Conservation (phyloP, 345 rosid species). For the Aquilaria sinensis region DNA sequence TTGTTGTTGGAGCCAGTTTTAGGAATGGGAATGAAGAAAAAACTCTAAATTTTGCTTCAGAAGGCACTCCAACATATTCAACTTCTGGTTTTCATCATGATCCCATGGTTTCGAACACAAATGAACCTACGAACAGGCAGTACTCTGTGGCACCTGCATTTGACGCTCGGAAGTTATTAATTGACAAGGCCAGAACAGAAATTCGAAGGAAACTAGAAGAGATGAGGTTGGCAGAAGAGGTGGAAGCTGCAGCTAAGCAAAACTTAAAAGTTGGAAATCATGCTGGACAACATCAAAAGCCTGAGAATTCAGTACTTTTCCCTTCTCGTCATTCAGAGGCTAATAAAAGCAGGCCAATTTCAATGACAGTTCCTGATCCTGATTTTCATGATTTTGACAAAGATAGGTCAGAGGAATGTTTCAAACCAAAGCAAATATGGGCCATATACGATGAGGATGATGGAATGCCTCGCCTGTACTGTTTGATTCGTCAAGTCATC, state of each 20-base stretch:
- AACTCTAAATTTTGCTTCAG: conserved; percentile 33
- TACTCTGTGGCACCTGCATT: conserved; percentile 52
- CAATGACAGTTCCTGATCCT: conserved; percentile 82
- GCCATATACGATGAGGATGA: conserved; percentile 96
- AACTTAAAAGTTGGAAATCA: conserved; percentile 23
- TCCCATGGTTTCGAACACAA: conserved; percentile 35
- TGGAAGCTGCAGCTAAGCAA: conserved; percentile 25
- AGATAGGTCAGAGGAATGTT: conserved; percentile 87
- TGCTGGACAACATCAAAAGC: conserved; percentile 22
- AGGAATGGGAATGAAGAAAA: conserved; percentile 54
- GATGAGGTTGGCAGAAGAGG: conserved; percentile 46
- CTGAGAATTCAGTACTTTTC: conserved; percentile 14
- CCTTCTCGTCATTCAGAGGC: conserved; percentile 29
- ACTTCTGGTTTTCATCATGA: conserved; percentile 31
- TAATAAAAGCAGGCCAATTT: conserved; percentile 34
- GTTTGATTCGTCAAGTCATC: conserved; percentile 75
- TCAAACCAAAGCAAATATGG: conserved; percentile 92
- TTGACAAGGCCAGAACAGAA: conserved; percentile 66
- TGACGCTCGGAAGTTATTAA: conserved; percentile 78
- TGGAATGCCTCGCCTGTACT: conserved; percentile 96
- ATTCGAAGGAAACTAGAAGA: conserved; percentile 61
- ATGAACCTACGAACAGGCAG: conserved; percentile 41
- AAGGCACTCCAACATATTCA: conserved; percentile 29
- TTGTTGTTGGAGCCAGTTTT: conserved; percentile 34
- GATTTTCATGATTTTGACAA: conserved; percentile 96